A percentile compares a stretch with the other conserved stretches of the same genome.
Conservation (phyloP, 148 eudicot species). For the Camellia japonica region DNA sequence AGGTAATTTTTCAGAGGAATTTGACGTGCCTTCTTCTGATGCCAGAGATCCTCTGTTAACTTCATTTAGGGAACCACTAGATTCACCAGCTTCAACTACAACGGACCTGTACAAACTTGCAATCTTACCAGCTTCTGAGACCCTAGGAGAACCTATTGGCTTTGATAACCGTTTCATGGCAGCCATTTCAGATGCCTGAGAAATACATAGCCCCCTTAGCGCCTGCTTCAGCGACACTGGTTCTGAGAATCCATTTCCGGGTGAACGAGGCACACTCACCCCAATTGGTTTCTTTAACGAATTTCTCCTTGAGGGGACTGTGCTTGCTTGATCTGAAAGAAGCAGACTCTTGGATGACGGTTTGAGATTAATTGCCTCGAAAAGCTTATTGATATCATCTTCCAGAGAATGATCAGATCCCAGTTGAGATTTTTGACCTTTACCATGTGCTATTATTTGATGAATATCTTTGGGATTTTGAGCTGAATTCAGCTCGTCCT, state of each 20-base stretch:
- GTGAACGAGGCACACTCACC: conserved; percentile 47
- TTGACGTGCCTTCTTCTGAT: conserved; percentile 39
- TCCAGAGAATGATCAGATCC: conserved; percentile 54
- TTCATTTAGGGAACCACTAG: conserved; percentile 34
- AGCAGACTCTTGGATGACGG: conserved; percentile 44
- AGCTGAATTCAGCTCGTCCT: conserved; percentile 40
- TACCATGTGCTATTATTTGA: conserved; percentile 36
- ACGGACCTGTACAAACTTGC: conserved; percentile 55
- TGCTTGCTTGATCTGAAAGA: conserved; percentile 32
- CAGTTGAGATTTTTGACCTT: conserved; percentile 39
- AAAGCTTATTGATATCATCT: conserved; percentile 87
- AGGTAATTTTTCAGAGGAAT: conserved; percentile 32
- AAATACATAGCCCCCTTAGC: conserved; percentile 81
- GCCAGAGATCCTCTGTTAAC: conserved; percentile 36
- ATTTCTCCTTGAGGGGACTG: conserved; percentile 41
- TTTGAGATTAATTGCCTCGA: conserved; percentile 68
- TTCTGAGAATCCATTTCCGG: conserved; percentile 69
- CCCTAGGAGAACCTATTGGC: conserved; percentile 51
- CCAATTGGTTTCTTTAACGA: conserved; percentile 63
- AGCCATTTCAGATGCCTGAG: conserved; percentile 96
- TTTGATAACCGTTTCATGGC: conserved; percentile 62
- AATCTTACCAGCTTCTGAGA: conserved; percentile 62
- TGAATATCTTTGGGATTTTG: conserved; percentile 32
- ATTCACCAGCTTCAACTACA: conserved; percentile 46
- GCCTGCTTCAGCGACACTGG: conserved; percentile 84